Evolutionary conservation across 108 stramenopile species (phyloP), one percentile per base, ranked within the genome.

Genomic region (Bacterosira constricta): DNA sequence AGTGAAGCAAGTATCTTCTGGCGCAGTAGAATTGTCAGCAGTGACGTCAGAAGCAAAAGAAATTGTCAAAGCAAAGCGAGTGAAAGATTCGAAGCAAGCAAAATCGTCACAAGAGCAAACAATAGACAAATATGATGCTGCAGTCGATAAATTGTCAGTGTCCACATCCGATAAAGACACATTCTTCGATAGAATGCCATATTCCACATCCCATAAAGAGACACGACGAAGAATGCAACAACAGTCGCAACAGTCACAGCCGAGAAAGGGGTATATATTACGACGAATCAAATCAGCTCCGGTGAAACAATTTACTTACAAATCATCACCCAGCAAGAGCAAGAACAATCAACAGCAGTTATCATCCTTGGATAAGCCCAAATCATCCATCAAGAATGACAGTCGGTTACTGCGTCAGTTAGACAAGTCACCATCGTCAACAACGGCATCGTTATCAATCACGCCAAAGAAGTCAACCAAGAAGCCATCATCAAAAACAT

Each of bases 211-310:
- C n/a, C n/a, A n/a, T n/a, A n/a, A n/a, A n/a, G n/a, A n/a, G n/a
- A n/a, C n/a, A 60, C 38, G 17, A 5, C n/a, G 37, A 60, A 4
- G 21, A 53, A 4, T 39, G 58, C 68, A 12, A 12, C 58, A 44
- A 20, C 23, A 23, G 18, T 45, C 11, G 32, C 39, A 42, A 42
- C 42, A 29, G 34, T 32, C 6, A 37, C 35, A 35, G 6, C 52
- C 39, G 29, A 23, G 27, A 30, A 11, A 37, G 49, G 26, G 45
- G 20, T 35, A 45, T 26, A 42, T 32, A 23, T 31, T 73, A 32
- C 35, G 72, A 55, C 35, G 39, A 31, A 63, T 50, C 4, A 39
- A 62, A 37, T 73, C 71, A 21, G 61, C 60, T 20, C 62, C 71
- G 12, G 46, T 37, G 23, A 59, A 18, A 12, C 47, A 56, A 37